These are phyloP conservation scores for button mushroom (Agaricus bisporus) DNA, from an alignment of 768 basidiomycete genomes.

Conservation along the genomic window DNA sequence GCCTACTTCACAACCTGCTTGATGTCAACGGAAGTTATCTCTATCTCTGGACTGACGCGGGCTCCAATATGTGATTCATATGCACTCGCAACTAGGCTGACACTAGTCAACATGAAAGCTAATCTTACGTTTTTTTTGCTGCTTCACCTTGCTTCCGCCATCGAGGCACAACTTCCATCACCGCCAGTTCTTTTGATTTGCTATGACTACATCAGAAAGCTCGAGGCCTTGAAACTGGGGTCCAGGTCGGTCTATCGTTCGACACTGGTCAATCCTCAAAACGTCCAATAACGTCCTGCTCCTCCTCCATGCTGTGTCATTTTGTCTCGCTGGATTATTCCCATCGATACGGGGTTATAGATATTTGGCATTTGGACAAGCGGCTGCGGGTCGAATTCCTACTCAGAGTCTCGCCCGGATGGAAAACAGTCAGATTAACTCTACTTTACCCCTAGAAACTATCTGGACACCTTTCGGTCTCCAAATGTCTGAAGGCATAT, in stretches of 20 bases:
- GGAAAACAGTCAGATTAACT: slow-evolving; percentile 1
- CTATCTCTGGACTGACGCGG: neutral
- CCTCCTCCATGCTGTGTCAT: neutral
- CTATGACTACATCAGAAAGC: neutral
- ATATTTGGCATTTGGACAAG: neutral
- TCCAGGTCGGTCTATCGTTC: neutral
- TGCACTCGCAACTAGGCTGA: neutral
- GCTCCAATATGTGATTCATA: neutral
- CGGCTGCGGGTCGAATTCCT: neutral
- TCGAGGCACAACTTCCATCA: neutral
- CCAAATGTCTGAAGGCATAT: neutral
- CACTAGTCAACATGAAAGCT: neutral
- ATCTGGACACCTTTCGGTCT: neutral
- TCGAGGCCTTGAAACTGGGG: neutral
- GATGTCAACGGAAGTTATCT: neutral
- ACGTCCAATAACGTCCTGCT: neutral
- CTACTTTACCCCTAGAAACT: neutral
- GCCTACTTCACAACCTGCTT: slow-evolving; percentile 2
- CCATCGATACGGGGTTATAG: neutral
- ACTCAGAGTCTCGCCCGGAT: slow-evolving; percentile 1
- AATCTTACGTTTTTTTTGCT: neutral
- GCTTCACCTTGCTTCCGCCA: neutral
- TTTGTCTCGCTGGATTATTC: neutral
- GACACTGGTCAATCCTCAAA: neutral
- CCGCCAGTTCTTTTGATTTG: neutral